Evolutionary conservation across 1,284 basidiomycete species (phyloP).

Genomic region (Lignosus rhinocerotis): DNA sequence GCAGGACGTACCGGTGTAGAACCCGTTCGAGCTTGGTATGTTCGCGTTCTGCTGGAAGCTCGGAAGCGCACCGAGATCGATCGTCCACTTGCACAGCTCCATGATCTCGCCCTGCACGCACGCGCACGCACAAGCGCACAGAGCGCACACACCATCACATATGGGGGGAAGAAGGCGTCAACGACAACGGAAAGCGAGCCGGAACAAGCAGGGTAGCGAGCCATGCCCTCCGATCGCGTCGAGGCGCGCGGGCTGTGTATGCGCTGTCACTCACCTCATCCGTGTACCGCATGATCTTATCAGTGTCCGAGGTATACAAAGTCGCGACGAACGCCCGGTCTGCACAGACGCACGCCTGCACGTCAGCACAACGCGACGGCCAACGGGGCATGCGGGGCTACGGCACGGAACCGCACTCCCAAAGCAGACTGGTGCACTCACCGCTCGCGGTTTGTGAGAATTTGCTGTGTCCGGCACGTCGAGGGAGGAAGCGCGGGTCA

Average conservation of each 20-base stretch:
- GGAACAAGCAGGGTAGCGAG: neutral
- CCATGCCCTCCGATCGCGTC: slow-evolving; percentile 22
- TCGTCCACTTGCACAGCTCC: slow-evolving; percentile 85
- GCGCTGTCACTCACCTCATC: slow-evolving; percentile 55
- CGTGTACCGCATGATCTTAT: slow-evolving; percentile 75
- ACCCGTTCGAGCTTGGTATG: slow-evolving; percentile 55
- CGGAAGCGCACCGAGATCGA: slow-evolving; percentile 74
- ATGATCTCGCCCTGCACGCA: slow-evolving; percentile 54
- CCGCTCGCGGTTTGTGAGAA: slow-evolving; percentile 69
- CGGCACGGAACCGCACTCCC: slow-evolving; percentile 1
- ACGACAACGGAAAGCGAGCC: neutral
- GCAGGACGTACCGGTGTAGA: slow-evolving; percentile 66
- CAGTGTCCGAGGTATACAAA: slow-evolving; percentile 72
- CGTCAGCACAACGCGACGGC: neutral
- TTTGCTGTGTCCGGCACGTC: slow-evolving; percentile 51
- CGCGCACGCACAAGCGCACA: neutral
- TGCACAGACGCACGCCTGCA: slow-evolving; percentile 2
- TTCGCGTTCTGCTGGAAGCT: slow-evolving; percentile 71
- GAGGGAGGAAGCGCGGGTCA: slow-evolving; percentile 13
- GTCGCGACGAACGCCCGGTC: slow-evolving; percentile 78
- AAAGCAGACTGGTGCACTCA: slow-evolving; percentile 29
- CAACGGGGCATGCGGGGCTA: neutral
- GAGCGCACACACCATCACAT: neutral
- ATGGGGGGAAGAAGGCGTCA: slow-evolving; percentile 5
- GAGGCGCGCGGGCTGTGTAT: slow-evolving; percentile 17